phyloP scores from a whole-genome alignment of 352 stramenopile species.

The Peronospora belbahrii region DNA sequence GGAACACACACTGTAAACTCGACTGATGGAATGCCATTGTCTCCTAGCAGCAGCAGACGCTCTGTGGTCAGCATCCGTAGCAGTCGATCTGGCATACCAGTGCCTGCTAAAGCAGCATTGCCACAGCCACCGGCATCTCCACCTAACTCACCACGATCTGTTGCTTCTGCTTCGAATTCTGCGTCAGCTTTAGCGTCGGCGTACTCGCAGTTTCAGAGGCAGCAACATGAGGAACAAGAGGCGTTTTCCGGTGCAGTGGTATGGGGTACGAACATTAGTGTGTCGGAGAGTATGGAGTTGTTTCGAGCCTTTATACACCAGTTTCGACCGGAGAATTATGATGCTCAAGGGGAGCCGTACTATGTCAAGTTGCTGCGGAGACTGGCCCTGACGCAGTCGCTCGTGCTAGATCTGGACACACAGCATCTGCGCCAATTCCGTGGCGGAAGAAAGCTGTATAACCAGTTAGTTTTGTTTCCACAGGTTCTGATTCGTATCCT shows the following conservation, averaged over 20 bases:
- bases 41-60: constrained; percentile 35
- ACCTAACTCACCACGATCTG: constrained; percentile 55
- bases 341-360: constrained; percentile 39
- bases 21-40: constrained; percentile 29
- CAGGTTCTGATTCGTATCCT: constrained; percentile 94
- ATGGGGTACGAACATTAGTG: constrained; percentile 91
- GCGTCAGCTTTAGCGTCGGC: constrained; percentile 20
- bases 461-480: constrained; percentile 94
- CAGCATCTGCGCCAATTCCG: constrained; percentile 84
- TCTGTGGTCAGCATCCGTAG: constrained; percentile 28
- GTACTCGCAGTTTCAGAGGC: constrained; percentile 24
- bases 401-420: constrained; percentile 89
- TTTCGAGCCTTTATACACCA: constrained; percentile 88
- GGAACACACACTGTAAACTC: constrained; percentile 11
- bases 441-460: constrained; percentile 88
- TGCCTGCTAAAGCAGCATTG: constrained; percentile 19
- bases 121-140: constrained; percentile 54
- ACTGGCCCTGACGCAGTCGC: constrained; percentile 74
- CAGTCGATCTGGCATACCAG: constrained; percentile 9
- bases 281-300: constrained; percentile 86
- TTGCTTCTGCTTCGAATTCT: constrained; percentile 42
- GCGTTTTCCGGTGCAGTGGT: constrained; percentile 80
- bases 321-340: constrained; percentile 41
- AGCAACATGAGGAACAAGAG: constrained; percentile 40
- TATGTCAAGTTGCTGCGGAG: constrained; percentile 76